phyloP scores from a whole-genome alignment of 768 basidiomycete genomes.

The Mycena latifolia region DNA sequence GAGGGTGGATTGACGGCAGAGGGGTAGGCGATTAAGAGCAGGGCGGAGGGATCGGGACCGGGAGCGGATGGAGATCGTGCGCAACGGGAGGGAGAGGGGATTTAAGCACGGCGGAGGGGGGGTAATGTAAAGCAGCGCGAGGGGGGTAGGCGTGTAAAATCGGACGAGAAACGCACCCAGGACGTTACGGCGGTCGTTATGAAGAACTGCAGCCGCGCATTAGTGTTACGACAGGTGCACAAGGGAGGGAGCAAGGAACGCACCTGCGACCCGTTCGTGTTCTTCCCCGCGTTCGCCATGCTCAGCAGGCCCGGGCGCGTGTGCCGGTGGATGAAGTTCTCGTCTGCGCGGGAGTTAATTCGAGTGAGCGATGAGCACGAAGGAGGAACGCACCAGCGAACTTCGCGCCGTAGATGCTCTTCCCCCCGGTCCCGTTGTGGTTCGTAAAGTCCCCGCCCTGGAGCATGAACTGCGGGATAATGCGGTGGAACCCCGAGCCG shows the following conservation, averaged over 20 bases:
- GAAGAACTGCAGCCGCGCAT: too few relatives aligned
- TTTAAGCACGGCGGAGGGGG: too few relatives aligned
- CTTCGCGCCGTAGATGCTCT: conserved; percentile 80
- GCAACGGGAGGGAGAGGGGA: too few relatives aligned
- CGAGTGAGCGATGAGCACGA: too few relatives aligned
- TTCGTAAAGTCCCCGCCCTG: conserved; percentile 91
- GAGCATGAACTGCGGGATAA: conserved; percentile 88
- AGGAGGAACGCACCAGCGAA: conserved; percentile 73
- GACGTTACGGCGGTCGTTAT: conserved; percentile 81
- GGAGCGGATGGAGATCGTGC: too few relatives aligned
- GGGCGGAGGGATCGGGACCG: too few relatives aligned
- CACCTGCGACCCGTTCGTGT: conserved; percentile 85
- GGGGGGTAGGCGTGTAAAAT: too few relatives aligned
- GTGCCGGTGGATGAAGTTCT: conserved; percentile 88
- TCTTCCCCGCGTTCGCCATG: conserved; percentile 84
- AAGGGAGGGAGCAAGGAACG: too few relatives aligned
- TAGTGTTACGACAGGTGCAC: too few relatives aligned
- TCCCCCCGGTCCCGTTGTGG: conserved; percentile 81
- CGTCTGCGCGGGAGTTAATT: conserved; percentile 61
- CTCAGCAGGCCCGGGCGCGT: conserved; percentile 74
- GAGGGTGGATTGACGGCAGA: too few relatives aligned
- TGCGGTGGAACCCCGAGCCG: conserved; percentile 79
- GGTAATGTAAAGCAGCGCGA: conserved; percentile 14
- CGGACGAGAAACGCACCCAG: not conserved
- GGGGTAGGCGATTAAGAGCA: too few relatives aligned